Evolutionary conservation across 176 grass and related monocot species (phyloP), one percentile per base, ranked within the genome.

Genomic region (Oropetium thomaeum): DNA sequence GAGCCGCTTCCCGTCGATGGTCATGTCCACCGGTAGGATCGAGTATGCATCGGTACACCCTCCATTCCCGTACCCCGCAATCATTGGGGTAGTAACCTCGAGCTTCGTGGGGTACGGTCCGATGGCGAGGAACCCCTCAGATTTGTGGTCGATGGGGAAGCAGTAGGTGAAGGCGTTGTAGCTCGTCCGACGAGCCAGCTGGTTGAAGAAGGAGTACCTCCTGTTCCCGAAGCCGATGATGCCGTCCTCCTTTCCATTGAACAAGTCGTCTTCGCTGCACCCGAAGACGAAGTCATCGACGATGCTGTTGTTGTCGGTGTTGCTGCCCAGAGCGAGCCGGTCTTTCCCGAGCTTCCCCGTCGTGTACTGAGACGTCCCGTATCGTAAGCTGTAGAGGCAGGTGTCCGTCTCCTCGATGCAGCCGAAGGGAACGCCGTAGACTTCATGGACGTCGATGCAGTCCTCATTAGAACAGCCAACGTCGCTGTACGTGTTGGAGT

Each of bases 131-230:
- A 45, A 45, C 43, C 43, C 43, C 59, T 65, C 47, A 1, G 62
- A 43, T 2, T 13, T 13, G 20, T 65, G 37, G 14, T 79, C 38
- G 20, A n/a, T 28, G 11, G 75, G 82, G 20, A 85, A 85, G 59
- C 82, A 79, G 48, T 85, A 78, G 48, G 82, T 53, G 35, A 85
- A 79, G 1, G 82, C 67, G 0, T 2, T 54, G 60, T 85, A 73
- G 49, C 54, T 78, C 9, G 67, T 79, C 19, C 30, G 47, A 2
- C 17, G 38, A 4, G 3, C 68, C 30, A 85, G 12, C 67, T 85
- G 75, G 68, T 57, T 65, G 60, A 85, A 83, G 41, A 68, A 84
- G 11, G 75, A 85, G 49, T 66, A 73, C 4, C 11, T 58, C 32
- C 35, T 49, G 48, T 64, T 29, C 19, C 58, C 82, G 53, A 79